Evolutionary conservation across 2,329 filamentous ascomycete species (phyloP).

Genomic region (Fusarium duplospermum): DNA sequence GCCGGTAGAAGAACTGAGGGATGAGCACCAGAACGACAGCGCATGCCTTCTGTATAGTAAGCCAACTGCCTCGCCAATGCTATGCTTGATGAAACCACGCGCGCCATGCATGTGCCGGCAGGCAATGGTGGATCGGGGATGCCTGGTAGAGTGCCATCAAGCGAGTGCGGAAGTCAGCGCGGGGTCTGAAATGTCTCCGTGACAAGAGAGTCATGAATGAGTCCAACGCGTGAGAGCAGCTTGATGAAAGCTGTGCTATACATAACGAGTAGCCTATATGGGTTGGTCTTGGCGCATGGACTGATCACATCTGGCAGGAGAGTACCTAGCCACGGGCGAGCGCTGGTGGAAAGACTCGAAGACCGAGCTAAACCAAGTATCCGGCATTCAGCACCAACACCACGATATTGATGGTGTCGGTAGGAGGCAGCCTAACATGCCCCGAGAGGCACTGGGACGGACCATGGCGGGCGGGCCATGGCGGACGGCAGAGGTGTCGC

Average conservation of each 20-base stretch:
- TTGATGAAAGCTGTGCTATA: constrained; percentile 13
- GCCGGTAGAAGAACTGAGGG: constrained; percentile 24
- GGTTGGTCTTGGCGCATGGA: constrained; percentile 16
- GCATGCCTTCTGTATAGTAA: constrained; percentile 17
- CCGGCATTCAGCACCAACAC: constrained; percentile 7
- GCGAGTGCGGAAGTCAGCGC: constrained; percentile 27
- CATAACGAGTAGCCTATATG: constrained; percentile 19
- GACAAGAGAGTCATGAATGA: constrained; percentile 13
- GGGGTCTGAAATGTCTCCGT: constrained; percentile 20
- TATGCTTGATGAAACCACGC: constrained; percentile 27
- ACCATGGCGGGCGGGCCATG: constrained; percentile 15
- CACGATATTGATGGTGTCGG: neutral
- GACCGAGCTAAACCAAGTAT: constrained; percentile 8
- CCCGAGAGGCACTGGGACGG: constrained; percentile 20
- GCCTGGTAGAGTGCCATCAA: constrained; percentile 31
- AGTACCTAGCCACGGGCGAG: constrained; percentile 13
- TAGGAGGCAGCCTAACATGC: constrained; percentile 5
- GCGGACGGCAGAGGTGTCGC: constrained; percentile 31
- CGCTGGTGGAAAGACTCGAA: constrained; percentile 1
- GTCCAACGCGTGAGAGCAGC: constrained; percentile 4
- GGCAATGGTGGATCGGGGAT: constrained; percentile 35
- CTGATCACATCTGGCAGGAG: constrained; percentile 4
- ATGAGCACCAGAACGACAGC: constrained; percentile 33
- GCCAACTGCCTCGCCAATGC: constrained; percentile 27
- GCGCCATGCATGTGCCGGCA: constrained; percentile 41